Evolutionary conservation across 768 basidiomycete species (phyloP).

Genomic region (Termitomyces sp.): DNA sequence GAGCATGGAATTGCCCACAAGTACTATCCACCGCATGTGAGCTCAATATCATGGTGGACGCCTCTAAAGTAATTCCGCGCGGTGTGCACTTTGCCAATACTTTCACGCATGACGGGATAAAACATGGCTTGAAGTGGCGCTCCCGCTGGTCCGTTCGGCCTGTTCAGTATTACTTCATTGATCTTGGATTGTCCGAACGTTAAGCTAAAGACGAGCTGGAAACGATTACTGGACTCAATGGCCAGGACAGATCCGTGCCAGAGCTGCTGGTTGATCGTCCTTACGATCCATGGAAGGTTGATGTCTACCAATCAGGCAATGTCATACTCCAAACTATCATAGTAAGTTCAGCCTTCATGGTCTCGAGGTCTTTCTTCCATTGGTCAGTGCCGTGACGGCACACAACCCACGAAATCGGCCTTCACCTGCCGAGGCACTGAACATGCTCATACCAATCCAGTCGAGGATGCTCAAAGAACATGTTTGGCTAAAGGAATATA

Average conservation of each 20-base stretch:
- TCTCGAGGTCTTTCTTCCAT: neutral
- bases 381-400: neutral
- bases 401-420: neutral
- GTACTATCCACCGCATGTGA: neutral
- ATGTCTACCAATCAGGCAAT: slow-evolving; percentile 4
- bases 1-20: neutral
- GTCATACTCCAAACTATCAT: neutral
- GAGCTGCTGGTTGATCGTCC: neutral
- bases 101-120: neutral
- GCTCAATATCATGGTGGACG: slow-evolving; percentile 1
- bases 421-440: neutral
- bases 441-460: neutral
- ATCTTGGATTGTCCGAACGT: neutral
- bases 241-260: slow-evolving; percentile 3
- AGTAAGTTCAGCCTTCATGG: neutral
- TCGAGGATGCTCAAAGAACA: neutral
- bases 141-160: slow-evolving; percentile 3
- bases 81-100: neutral
- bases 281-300: slow-evolving; percentile 2
- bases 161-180: slow-evolving; percentile 3
- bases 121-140: neutral
- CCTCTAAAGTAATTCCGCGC: neutral
- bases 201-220: neutral
- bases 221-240: neutral
- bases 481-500: neutral